Conservation (phyloP, 75 land plant genomes). For the Selaginella moellendorffii region DNA sequence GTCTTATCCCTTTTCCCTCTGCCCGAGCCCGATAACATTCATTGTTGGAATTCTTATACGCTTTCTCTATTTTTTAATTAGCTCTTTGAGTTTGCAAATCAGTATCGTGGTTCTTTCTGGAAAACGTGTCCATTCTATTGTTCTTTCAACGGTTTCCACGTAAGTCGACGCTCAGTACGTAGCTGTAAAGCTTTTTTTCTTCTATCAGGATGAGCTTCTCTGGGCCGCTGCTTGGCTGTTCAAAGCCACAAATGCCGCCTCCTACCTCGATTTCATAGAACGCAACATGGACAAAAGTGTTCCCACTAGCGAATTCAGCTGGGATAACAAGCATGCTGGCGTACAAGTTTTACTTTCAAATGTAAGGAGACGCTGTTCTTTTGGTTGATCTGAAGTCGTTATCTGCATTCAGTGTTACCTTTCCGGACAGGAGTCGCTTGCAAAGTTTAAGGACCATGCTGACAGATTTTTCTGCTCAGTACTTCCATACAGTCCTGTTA, state of each 20-base stretch:
- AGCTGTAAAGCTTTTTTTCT: not conserved
- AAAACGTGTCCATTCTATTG: conserved; percentile 48
- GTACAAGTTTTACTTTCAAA: conserved; percentile 19
- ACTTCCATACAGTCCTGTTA: conserved; percentile 51
- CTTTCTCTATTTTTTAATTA: no score
- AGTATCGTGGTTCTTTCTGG: conserved; percentile 27
- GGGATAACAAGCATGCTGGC: conserved; percentile 38
- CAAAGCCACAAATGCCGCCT: not conserved
- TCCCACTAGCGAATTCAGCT: conserved; percentile 27
- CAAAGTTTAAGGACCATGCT: conserved; percentile 37
- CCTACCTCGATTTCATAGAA: conserved; percentile 11
- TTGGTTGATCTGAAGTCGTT: no score
- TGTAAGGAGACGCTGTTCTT: conserved; percentile 16
- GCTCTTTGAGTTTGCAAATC: conserved; percentile 40
- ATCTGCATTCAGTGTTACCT: conserved; percentile 41
- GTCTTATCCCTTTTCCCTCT: no score
- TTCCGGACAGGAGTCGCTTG: conserved; percentile 32
- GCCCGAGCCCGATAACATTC: no score
- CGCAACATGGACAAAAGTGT: conserved; percentile 13
- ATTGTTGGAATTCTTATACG: no score
- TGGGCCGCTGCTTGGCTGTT: conserved; percentile 7
- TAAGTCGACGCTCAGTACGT: conserved; percentile 1
- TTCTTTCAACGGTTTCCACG: conserved; percentile 39
- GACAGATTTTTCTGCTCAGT: conserved; percentile 56
- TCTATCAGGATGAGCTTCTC: conserved; percentile 8